Conservation (phyloP, 257 asterid species). For the Buddleja alternifolia region DNA sequence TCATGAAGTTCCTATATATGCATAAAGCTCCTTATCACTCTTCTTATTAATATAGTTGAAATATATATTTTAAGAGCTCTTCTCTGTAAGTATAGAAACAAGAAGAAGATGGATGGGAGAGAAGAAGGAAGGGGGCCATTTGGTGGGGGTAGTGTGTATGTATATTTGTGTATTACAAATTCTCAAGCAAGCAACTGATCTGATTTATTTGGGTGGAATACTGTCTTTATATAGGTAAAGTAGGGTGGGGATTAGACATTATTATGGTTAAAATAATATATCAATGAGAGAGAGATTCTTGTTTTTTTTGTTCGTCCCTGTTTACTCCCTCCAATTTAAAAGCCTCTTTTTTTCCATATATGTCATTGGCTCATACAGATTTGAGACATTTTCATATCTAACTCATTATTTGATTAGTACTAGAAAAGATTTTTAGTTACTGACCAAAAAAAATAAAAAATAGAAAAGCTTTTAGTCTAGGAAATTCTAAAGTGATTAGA, state of each 20-base stretch:
- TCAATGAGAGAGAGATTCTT: constrained; percentile 12
- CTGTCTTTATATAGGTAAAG: constrained; percentile 47
- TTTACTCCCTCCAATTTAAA: constrained; percentile 32
- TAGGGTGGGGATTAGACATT: constrained; percentile 30
- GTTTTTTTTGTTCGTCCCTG: constrained; percentile 30
- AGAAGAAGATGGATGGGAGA: not conserved
- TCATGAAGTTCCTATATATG: not conserved
- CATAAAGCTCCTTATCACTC: not conserved
- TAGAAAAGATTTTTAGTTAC: no score
- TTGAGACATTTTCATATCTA: no score
- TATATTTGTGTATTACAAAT: not conserved
- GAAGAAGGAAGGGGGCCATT: not conserved
- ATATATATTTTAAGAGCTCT: not conserved
- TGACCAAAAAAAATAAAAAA: no score
- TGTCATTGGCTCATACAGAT: no score
- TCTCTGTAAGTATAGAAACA: not conserved
- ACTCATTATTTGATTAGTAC: no score
- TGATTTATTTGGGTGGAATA: not conserved
- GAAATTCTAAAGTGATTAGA: no score
- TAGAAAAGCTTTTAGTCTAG: no score
- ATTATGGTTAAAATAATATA: constrained; percentile 28
- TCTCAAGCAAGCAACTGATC: constrained; percentile 22
- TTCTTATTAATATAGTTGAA: not conserved
- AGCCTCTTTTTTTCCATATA: no score
- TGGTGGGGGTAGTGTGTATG: not conserved